A percentile compares a stretch with the other conserved stretches of the same genome.
phyloP scores from a whole-genome alignment of 306 rosid genomes.

The Castanospermum australe region DNA sequence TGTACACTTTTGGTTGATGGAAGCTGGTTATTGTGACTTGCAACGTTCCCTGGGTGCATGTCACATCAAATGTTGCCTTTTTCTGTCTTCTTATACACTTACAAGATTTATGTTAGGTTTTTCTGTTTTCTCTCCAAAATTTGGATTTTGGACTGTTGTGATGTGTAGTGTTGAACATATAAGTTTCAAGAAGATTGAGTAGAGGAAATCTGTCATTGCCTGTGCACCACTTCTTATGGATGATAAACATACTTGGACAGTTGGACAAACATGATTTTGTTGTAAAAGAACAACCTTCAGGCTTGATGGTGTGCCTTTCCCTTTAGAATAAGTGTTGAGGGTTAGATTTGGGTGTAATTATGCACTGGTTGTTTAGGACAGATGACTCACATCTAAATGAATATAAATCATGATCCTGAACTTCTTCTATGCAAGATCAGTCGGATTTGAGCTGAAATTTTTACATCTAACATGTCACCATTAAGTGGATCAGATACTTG shows the following conservation, averaged over 20 bases:
- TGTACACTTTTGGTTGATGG: neutral
- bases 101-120: neutral
- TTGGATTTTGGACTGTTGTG: slow-evolving; percentile 5
- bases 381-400: neutral
- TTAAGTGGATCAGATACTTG: neutral
- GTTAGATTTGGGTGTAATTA: neutral
- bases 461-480: neutral
- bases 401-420: neutral
- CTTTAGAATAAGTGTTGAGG: neutral
- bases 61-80: neutral
- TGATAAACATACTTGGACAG: neutral
- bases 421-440: neutral
- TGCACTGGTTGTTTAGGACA: neutral
- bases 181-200: neutral
- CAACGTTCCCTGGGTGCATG: neutral
- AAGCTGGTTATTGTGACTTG: neutral
- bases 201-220: neutral
- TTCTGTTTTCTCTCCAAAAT: neutral
- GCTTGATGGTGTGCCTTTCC: neutral
- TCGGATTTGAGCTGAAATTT: neutral
- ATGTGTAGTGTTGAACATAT: neutral
- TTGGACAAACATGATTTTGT: slow-evolving; percentile 6
- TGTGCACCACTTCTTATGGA: neutral
- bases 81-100: neutral
- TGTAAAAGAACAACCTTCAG: neutral